Evolutionary conservation across 2,329 filamentous ascomycete species (phyloP), one percentile per base, ranked within the genome.

Genomic region (Arthrinium phaeospermum): DNA sequence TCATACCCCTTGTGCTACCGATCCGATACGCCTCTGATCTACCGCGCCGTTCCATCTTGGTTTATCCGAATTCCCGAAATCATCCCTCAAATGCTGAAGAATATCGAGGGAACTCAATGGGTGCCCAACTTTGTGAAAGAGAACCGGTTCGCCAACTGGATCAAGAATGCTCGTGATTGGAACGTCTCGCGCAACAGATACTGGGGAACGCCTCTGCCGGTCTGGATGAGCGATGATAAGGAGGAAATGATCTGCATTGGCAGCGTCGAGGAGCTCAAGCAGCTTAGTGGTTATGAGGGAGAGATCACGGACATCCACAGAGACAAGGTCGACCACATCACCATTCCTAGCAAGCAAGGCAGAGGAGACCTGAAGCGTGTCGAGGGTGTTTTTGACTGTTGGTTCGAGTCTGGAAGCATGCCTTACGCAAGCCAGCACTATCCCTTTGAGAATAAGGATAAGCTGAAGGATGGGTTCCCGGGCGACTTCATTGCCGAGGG

Each of bases 361-460:
- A 97, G 96, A 80, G 95, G 95, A 27, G 87, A 88, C n/a, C 85
- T 98, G 74, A 91, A 89, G 78, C 91, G 95, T 76, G 89, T 96
- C 13, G 92, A 94, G 70, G 95, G 98, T 81, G 94, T 98, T 5
- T 98, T 98, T 77, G 95, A 98, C 83, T 98, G 95, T 81, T 98
- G 95, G 95, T 97, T 98, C 75, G 95, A 98, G 83, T 98, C 95
- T 61, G 95, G 95, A 73, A 95, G 93, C 80, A 98, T 98, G 95
- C 95, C 95, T 2, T 98, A 97, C 80, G 93, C 94, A 57, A 95
- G 92, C 76, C 91, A 93, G 74, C 95, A 98, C 81, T 98, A 97
- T 80, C 95, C 95, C 8, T 98, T 98, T 79, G 93, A 96, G 83
- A 96, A 96, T 79, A 90, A 91, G 76, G 93, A 95, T 13, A 89